A percentile compares a stretch with the other conserved stretches of the same genome.
These are phyloP conservation scores for Suillus brevipes DNA, from an alignment of 768 basidiomycete species.

Conservation along the genomic window DNA sequence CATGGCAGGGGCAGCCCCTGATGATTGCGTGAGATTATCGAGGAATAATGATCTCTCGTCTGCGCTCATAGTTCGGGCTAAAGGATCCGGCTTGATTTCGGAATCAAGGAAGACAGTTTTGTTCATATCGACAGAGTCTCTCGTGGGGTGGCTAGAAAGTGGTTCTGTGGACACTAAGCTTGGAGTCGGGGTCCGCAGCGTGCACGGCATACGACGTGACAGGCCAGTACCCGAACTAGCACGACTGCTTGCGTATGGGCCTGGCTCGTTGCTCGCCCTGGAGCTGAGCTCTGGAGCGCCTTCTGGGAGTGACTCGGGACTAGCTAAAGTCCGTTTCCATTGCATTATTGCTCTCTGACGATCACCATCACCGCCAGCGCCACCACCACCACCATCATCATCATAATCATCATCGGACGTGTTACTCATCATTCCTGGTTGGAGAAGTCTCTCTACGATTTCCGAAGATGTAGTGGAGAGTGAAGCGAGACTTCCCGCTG, in stretches of 20 bases:
- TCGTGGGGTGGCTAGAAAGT: slow-evolving; percentile 35
- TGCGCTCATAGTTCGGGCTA: slow-evolving; percentile 49
- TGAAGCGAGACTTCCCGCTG: slow-evolving; percentile 49
- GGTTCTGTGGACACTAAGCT: slow-evolving; percentile 29
- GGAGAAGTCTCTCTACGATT: slow-evolving; percentile 45
- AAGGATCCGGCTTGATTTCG: slow-evolving; percentile 26
- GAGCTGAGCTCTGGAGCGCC: slow-evolving; percentile 36
- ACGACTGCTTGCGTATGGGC: background rate
- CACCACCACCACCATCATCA: slow-evolving; percentile 24
- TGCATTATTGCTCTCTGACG: slow-evolving; percentile 22
- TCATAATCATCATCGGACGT: slow-evolving; percentile 30
- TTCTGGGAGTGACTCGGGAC: slow-evolving; percentile 29
- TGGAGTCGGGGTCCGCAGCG: slow-evolving; percentile 50
- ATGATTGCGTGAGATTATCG: slow-evolving; percentile 39
- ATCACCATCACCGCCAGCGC: slow-evolving; percentile 14
- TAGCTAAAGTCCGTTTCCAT: slow-evolving; percentile 36
- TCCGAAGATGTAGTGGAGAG: slow-evolving; percentile 48
- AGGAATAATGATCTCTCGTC: slow-evolving; percentile 55
- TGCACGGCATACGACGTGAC: slow-evolving; percentile 55
- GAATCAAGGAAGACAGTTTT: slow-evolving; percentile 26
- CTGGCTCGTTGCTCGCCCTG: slow-evolving; percentile 9
- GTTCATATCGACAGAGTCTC: slow-evolving; percentile 24
- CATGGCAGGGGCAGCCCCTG: slow-evolving; percentile 42
- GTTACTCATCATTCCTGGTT: slow-evolving; percentile 42
- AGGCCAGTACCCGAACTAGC: slow-evolving; percentile 8